phyloP scores from a whole-genome alignment of 371 early-diverging fungal genomes.

The Actinomortierella ambigua region DNA sequence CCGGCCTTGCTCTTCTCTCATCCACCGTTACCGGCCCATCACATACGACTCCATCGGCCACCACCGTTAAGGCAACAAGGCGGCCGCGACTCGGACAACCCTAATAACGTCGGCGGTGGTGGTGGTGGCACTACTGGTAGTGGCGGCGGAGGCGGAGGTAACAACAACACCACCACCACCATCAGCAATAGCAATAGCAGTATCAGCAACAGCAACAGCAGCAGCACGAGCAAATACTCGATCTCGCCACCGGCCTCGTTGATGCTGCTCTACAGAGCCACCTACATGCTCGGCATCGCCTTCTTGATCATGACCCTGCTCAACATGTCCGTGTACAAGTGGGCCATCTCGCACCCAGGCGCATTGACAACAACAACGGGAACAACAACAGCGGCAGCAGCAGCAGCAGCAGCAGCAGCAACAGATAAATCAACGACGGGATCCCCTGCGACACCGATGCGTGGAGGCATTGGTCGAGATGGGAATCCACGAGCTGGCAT shows the following conservation, averaged over 20 bases:
- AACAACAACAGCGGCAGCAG: conserved; percentile 5
- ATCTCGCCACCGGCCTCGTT: conserved; percentile 16
- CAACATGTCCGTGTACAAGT: conserved; percentile 49
- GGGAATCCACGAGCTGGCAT: conserved; percentile 38
- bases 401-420: not conserved
- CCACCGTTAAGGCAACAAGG: too few species aligned
- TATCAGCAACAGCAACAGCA: conserved; percentile 18
- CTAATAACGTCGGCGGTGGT: conserved; percentile 49
- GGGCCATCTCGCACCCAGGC: conserved; percentile 34
- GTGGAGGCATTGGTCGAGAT: conserved; percentile 32
- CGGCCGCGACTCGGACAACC: conserved; percentile 35
- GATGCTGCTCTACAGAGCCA: conserved; percentile 34
- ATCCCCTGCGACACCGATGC: conserved; percentile 5
- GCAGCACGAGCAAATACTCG: too few species aligned
- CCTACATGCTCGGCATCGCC: conserved; percentile 31
- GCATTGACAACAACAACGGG: not conserved
- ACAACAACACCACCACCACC: conserved; percentile 27
- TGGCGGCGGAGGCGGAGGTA: conserved; percentile 32
- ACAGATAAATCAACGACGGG: not conserved
- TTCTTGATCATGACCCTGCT: conserved; percentile 35
- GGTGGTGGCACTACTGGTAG: conserved; percentile 24
- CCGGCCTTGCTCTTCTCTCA: conserved; percentile 53
- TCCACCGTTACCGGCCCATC: conserved; percentile 40
- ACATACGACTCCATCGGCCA: too few species aligned
- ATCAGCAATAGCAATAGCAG: conserved; percentile 9